Evolutionary conservation across 2,329 filamentous ascomycete species (phyloP).

Genomic region (Didymosphaeria variabile): DNA sequence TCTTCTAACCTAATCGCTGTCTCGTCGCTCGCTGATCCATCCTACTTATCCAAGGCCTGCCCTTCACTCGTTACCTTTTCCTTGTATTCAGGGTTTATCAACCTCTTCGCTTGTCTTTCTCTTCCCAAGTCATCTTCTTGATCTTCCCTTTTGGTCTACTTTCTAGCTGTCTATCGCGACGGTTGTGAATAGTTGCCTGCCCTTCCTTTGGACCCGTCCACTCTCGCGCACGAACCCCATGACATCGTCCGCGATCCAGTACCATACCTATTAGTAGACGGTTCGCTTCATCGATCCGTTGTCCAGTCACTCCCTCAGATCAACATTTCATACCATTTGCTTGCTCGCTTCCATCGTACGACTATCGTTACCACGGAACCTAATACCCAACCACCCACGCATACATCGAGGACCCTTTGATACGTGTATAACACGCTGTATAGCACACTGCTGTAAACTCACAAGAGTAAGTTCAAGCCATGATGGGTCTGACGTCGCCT

Average conservation of each 20-base stretch:
- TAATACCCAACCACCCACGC: conserved; percentile 14
- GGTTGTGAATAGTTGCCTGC: conserved; percentile 48
- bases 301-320: conserved; percentile 53
- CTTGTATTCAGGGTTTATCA: conserved; percentile 53
- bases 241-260: conserved; percentile 40
- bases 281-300: conserved; percentile 51
- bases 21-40: conserved; percentile 52
- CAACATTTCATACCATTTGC: conserved; percentile 27
- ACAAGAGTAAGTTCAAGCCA: conserved; percentile 27
- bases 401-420: conserved; percentile 12
- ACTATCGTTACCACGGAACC: conserved; percentile 25
- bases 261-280: conserved; percentile 51
- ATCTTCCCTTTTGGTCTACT: conserved; percentile 49
- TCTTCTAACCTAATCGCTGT: conserved; percentile 51
- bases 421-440: conserved; percentile 22
- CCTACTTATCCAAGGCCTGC: conserved; percentile 51
- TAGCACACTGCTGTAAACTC: conserved; percentile 24
- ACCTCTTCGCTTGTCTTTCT: conserved; percentile 53
- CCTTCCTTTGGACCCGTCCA: conserved; percentile 48
- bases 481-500: conserved; percentile 3
- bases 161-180: conserved; percentile 41
- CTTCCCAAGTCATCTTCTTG: conserved; percentile 46
- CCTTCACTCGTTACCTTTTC: conserved; percentile 49
- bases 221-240: conserved; percentile 40
- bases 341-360: conserved; percentile 17